Evolutionary conservation across 2,329 filamentous ascomycete species (phyloP).

Genomic region (Pseudomassariella vexata): DNA sequence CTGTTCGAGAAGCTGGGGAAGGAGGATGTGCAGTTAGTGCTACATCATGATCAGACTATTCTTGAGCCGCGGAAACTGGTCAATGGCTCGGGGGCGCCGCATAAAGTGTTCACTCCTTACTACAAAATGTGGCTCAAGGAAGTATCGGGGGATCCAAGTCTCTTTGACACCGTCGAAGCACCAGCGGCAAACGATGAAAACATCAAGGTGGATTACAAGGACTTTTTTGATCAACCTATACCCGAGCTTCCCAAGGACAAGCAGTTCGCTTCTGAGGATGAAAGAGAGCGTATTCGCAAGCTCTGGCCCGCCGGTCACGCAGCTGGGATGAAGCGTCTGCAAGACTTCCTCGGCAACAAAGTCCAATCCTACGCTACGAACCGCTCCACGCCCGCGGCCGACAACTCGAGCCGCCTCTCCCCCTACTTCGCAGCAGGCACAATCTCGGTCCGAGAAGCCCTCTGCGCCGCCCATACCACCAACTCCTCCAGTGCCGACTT

Average conservation of each 20-base stretch:
- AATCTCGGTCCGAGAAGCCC: conserved; percentile 16
- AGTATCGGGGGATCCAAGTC: conserved; percentile 37
- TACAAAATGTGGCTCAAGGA: conserved; percentile 26
- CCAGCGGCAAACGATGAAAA: conserved; percentile 27
- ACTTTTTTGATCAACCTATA: conserved; percentile 21
- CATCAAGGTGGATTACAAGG: conserved; percentile 14
- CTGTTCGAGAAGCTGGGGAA: conserved; percentile 10
- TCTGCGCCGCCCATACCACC: conserved; percentile 8
- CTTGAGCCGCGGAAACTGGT: conserved; percentile 12
- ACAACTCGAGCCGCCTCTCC: conserved; percentile 26
- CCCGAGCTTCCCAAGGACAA: conserved; percentile 24
- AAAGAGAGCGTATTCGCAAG: conserved; percentile 23
- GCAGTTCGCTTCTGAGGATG: conserved; percentile 22
- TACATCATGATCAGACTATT: conserved; percentile 17
- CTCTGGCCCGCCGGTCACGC: conserved; percentile 29
- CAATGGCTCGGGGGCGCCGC: conserved; percentile 13
- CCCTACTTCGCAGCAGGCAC: conserved; percentile 26
- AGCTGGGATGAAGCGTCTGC: conserved; percentile 22
- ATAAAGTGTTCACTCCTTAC: conserved; percentile 20
- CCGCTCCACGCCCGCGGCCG: conserved; percentile 23
- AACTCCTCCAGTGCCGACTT: conserved; percentile 11
- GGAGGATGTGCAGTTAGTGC: conserved; percentile 7
- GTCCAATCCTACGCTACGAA: conserved; percentile 24
- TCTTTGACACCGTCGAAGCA: conserved; percentile 31
- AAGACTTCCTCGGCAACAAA: conserved; percentile 23